phyloP scores from a whole-genome alignment of 1,284 basidiomycete genomes.

The Ceratobasidium sp. region DNA sequence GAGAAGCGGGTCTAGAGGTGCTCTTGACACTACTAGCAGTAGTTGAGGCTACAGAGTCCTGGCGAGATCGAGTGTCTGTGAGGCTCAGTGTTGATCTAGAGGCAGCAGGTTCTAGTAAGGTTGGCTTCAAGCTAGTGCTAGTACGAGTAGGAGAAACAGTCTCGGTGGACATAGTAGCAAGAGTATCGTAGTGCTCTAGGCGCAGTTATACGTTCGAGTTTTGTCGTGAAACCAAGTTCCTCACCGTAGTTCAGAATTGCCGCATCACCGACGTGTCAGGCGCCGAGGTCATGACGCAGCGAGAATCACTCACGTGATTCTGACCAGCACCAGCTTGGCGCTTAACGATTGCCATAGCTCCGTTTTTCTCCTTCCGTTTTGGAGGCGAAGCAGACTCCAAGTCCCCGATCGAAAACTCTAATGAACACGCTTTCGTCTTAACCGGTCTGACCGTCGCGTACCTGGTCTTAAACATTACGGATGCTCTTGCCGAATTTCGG shows the following conservation, averaged over 20 bases:
- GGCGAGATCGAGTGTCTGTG: slow-evolving; percentile 11
- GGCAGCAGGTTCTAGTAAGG: slow-evolving; percentile 4
- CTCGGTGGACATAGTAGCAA: slow-evolving; percentile 19
- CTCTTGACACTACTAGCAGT: slow-evolving; percentile 11
- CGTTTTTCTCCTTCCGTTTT: not conserved
- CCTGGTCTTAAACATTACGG: not conserved
- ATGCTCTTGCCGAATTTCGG: not conserved
- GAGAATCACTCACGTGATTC: slow-evolving; percentile 7
- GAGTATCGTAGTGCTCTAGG: not conserved
- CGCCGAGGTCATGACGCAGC: slow-evolving; percentile 21
- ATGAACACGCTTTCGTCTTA: not conserved
- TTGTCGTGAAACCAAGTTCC: not conserved
- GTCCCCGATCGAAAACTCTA: not conserved
- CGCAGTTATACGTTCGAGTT: not conserved
- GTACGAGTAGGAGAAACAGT: slow-evolving; percentile 12
- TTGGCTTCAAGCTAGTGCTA: not conserved
- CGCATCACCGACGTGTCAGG: slow-evolving; percentile 38
- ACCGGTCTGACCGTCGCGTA: not conserved
- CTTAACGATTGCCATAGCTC: not conserved
- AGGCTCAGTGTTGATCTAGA: slow-evolving; percentile 28
- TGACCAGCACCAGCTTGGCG: not conserved
- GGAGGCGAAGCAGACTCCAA: not conserved
- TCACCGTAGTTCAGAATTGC: not conserved
- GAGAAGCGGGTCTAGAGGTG: slow-evolving; percentile 7
- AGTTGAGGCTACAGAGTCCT: slow-evolving; percentile 16